Percentiles rank a stretch among this genome's conserved stretches.
Conservation (phyloP, 2,329 filamentous ascomycete genomes). For the Fonsecaea erecta region DNA sequence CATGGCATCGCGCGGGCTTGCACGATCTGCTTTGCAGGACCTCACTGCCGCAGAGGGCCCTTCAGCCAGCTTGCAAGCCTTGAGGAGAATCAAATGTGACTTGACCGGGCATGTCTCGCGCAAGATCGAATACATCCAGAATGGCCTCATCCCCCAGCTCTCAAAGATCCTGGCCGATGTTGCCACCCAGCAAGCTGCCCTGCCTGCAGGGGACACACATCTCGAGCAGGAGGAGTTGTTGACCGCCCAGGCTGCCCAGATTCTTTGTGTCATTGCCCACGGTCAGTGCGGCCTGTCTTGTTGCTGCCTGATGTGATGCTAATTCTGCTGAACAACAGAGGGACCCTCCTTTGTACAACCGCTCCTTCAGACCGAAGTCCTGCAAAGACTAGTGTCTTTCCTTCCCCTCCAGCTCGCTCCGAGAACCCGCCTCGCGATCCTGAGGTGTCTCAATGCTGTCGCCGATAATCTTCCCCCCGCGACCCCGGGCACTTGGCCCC, state of each 20-base stretch:
- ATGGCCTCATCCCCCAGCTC: conserved; percentile 66
- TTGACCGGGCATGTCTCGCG: conserved; percentile 84
- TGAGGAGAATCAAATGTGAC: conserved; percentile 83
- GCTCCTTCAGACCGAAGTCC: conserved; percentile 68
- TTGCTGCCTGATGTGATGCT: conserved; percentile 35
- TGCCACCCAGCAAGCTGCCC: conserved; percentile 44
- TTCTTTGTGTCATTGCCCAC: conserved; percentile 83
- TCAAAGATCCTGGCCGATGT: conserved; percentile 50
- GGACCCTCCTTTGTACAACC: conserved; percentile 79
- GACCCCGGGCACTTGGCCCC: conserved; percentile 55
- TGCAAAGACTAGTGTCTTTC: conserved; percentile 75
- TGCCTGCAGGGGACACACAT: conserved; percentile 33
- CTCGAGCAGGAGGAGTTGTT: conserved; percentile 66
- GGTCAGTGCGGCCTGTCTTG: conserved; percentile 58
- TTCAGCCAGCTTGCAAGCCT: conserved; percentile 48
- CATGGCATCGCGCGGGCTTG: conserved; percentile 24
- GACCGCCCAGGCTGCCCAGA: conserved; percentile 77
- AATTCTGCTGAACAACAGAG: conserved; percentile 57
- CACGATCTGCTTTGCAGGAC: conserved; percentile 24
- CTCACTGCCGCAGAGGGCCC: conserved; percentile 12
- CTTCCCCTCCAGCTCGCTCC: conserved; percentile 65
- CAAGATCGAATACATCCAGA: conserved; percentile 77
- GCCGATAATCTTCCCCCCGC: conserved; percentile 67
- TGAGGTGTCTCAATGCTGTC: conserved; percentile 75
- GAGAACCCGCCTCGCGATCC: conserved; percentile 71